phyloP scores from a whole-genome alignment of 169 alveolate genomes.

The Plasmodium blacklocki region DNA sequence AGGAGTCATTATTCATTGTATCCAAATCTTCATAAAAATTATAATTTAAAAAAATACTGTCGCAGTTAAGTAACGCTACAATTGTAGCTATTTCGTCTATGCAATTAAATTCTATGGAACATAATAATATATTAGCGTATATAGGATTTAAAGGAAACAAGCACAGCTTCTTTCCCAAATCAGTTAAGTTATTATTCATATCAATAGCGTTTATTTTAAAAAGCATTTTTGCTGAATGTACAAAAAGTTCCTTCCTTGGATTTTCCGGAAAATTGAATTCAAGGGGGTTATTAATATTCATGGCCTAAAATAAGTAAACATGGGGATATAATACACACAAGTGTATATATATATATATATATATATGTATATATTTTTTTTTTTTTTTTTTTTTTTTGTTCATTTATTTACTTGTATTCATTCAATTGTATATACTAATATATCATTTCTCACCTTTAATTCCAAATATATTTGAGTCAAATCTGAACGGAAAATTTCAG shows the following conservation, averaged over 20 bases:
- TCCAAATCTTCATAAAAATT: conserved; percentile 94
- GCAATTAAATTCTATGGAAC: conserved; percentile 92
- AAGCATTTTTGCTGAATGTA: conserved; percentile 80
- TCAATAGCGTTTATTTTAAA: conserved; percentile 76
- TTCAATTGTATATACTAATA: too few species aligned
- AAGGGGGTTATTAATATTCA: conserved; percentile 68
- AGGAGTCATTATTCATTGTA: conserved; percentile 83
- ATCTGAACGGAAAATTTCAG: conserved; percentile 94
- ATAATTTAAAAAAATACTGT: conserved; percentile 88
- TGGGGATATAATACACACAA: not conserved
- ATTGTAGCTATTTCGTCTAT: conserved; percentile 91
- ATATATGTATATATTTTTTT: not conserved
- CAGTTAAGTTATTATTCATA: conserved; percentile 82
- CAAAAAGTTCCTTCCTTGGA: conserved; percentile 94
- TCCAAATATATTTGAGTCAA: conserved; percentile 91
- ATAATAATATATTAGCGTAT: conserved; percentile 89
- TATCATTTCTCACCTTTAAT: conserved; percentile 69
- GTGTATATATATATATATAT: conserved; percentile 10
- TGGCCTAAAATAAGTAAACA: conserved; percentile 34
- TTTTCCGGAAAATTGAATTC: conserved; percentile 95
- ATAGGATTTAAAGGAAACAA: conserved; percentile 91
- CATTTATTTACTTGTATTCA: not conserved
- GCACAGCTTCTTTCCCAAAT: conserved; percentile 81
- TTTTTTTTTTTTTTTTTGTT: too few species aligned
- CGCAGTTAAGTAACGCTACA: conserved; percentile 88